Conservation (phyloP, 495 filamentous ascomycete species). For the Penicillium silybi region DNA sequence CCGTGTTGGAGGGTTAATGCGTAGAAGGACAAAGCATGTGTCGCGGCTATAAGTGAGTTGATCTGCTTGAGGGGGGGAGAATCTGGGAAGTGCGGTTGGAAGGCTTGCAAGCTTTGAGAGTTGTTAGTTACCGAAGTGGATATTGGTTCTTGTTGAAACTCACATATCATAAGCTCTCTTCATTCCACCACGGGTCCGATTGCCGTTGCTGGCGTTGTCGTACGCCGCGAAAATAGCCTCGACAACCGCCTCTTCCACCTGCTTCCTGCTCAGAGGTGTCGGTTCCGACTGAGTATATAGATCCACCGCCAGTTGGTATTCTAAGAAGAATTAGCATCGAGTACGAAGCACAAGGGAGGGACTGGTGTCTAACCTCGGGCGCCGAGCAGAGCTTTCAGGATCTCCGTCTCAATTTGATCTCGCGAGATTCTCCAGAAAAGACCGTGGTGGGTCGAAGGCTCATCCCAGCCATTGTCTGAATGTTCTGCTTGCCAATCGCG, state of each 20-base stretch:
- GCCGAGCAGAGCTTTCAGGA: slow-evolving; percentile 69
- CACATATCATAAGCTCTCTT: slow-evolving; percentile 82
- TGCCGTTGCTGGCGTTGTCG: slow-evolving; percentile 88
- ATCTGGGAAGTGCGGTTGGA: slow-evolving; percentile 58
- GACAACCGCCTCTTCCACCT: slow-evolving; percentile 63
- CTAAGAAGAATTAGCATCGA: slow-evolving; percentile 37
- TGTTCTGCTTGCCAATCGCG: slow-evolving; percentile 66
- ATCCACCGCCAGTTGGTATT: slow-evolving; percentile 63
- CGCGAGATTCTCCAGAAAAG: slow-evolving; percentile 66
- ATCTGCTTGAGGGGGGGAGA: slow-evolving; percentile 54
- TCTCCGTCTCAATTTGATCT: slow-evolving; percentile 65
- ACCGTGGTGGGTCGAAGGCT: slow-evolving; percentile 44
- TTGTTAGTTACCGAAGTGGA: slow-evolving; percentile 5
- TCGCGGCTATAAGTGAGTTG: slow-evolving; percentile 72
- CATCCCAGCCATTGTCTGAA: slow-evolving; percentile 23
- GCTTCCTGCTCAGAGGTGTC: slow-evolving; percentile 43
- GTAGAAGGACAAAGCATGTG: slow-evolving; percentile 84
- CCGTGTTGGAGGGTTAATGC: slow-evolving; percentile 85
- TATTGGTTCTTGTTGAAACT: slow-evolving; percentile 25
- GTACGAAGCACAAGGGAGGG: neutral
- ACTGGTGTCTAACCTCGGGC: slow-evolving; percentile 52
- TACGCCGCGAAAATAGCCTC: slow-evolving; percentile 68
- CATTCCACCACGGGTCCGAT: slow-evolving; percentile 74
- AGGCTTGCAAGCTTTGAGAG: slow-evolving; percentile 58
- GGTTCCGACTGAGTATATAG: slow-evolving; percentile 56